phyloP scores from a whole-genome alignment of 1,284 basidiomycete species.

The Cyathus olla region DNA sequence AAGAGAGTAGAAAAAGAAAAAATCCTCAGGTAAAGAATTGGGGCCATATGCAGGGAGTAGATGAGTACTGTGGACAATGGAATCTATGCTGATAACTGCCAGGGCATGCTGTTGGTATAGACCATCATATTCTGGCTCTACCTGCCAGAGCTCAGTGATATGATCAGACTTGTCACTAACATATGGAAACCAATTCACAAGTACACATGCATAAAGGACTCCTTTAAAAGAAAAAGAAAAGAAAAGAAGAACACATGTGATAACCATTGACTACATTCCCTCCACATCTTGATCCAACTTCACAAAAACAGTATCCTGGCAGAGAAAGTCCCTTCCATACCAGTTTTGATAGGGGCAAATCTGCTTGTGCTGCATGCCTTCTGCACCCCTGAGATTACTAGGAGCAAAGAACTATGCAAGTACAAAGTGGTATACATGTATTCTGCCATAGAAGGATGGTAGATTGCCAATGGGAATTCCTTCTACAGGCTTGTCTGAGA shows the following conservation, averaged over 20 bases:
- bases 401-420: constrained; percentile 36
- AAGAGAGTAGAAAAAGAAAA: too few relatives aligned
- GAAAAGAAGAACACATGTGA: constrained; percentile 11
- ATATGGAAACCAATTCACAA: constrained; percentile 11
- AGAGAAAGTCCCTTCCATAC: constrained; percentile 6
- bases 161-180: constrained; percentile 4
- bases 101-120: too few relatives aligned
- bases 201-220: neutral
- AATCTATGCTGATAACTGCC: too few relatives aligned
- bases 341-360: constrained; percentile 27
- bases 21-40: too few relatives aligned
- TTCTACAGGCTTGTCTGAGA: neutral
- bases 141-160: constrained; percentile 19
- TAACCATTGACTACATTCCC: constrained; percentile 12
- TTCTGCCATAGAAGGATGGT: constrained; percentile 7
- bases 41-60: too few relatives aligned
- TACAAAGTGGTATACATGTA: constrained; percentile 38
- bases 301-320: constrained; percentile 25
- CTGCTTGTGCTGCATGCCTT: constrained; percentile 30
- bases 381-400: constrained; percentile 33
- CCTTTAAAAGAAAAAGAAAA: constrained; percentile 10
- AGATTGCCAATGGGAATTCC: neutral
- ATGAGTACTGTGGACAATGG: too few relatives aligned
- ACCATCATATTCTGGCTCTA: constrained; percentile 4
- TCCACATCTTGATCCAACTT: constrained; percentile 7